Percentiles rank a stretch among this genome's conserved stretches.
Conservation (phyloP, 1,284 basidiomycete genomes). For the Heliocybe sulcata region DNA sequence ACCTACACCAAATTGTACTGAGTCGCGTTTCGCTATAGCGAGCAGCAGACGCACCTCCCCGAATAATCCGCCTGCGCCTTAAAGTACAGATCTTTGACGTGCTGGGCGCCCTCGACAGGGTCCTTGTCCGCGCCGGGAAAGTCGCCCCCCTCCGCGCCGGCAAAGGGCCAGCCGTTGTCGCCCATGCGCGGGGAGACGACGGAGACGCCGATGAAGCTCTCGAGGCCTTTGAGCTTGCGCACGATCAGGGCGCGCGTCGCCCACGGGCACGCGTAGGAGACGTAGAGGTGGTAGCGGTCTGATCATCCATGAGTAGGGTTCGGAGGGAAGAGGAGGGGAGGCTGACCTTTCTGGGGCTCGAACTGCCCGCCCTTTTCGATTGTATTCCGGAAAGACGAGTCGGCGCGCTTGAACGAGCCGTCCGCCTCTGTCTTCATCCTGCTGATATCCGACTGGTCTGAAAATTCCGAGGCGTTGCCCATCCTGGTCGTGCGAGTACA, state of each 20-base stretch:
- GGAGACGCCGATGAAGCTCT: slow-evolving; percentile 17
- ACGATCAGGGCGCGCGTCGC: background rate
- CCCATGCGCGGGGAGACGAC: slow-evolving; percentile 76
- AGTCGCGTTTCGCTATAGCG: no score
- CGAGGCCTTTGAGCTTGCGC: slow-evolving; percentile 1
- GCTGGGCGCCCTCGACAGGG: slow-evolving; percentile 53
- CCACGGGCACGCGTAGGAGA: slow-evolving; percentile 4
- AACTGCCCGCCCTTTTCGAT: slow-evolving; percentile 75
- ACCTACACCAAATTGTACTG: slow-evolving; percentile 33
- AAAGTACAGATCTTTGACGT: slow-evolving; percentile 77
- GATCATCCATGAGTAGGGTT: background rate
- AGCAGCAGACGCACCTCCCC: slow-evolving; percentile 35
- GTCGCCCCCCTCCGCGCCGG: slow-evolving; percentile 46
- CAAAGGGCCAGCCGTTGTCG: slow-evolving; percentile 78
- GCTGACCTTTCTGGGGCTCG: slow-evolving; percentile 72
- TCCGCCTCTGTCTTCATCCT: slow-evolving; percentile 60
- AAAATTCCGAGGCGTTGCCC: slow-evolving; percentile 18
- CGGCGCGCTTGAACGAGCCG: slow-evolving; percentile 78
- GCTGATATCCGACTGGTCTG: slow-evolving; percentile 53
- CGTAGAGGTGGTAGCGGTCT: slow-evolving; percentile 3
- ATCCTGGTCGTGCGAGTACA: no score
- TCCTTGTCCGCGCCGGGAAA: slow-evolving; percentile 64
- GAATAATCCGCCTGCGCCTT: slow-evolving; percentile 59
- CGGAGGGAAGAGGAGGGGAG: background rate
- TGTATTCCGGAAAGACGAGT: slow-evolving; percentile 66